These are phyloP conservation scores for Aspergillus spinulosporus DNA, from an alignment of 2,329 filamentous ascomycete species.

Conservation along the genomic window DNA sequence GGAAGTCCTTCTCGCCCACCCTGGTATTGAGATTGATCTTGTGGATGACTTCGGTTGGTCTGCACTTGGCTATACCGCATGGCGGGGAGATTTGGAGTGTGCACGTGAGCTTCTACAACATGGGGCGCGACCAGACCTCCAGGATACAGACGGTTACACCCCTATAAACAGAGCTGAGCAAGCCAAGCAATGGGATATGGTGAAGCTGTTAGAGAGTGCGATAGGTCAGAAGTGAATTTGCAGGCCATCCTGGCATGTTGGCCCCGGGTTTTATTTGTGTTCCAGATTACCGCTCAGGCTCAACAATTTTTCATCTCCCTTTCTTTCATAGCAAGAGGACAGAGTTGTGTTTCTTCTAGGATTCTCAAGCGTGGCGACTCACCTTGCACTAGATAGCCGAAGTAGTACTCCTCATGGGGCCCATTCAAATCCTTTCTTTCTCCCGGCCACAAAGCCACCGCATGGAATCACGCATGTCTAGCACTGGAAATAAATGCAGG, in stretches of 20 bases:
- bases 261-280: no score
- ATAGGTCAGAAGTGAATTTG: background rate
- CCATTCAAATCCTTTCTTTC: no score
- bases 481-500: no score
- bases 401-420: no score
- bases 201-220: background rate
- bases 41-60: slow-evolving; percentile 1
- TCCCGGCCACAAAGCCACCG: no score
- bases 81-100: background rate
- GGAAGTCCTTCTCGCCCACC: background rate
- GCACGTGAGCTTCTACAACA: background rate
- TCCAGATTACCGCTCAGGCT: no score
- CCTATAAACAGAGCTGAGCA: background rate
- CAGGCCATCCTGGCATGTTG: background rate
- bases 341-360: no score
- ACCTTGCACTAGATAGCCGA: no score
- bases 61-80: background rate
- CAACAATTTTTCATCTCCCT: no score
- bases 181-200: background rate
- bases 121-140: background rate
- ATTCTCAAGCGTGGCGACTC: no score
- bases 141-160: background rate
- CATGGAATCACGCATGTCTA: no score
- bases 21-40: background rate
- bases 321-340: no score